A percentile compares a stretch with the other conserved stretches of the same genome.
These are phyloP conservation scores for Lepidopterella palustris DNA, from an alignment of 495 filamentous ascomycete species.

Conservation along the genomic window DNA sequence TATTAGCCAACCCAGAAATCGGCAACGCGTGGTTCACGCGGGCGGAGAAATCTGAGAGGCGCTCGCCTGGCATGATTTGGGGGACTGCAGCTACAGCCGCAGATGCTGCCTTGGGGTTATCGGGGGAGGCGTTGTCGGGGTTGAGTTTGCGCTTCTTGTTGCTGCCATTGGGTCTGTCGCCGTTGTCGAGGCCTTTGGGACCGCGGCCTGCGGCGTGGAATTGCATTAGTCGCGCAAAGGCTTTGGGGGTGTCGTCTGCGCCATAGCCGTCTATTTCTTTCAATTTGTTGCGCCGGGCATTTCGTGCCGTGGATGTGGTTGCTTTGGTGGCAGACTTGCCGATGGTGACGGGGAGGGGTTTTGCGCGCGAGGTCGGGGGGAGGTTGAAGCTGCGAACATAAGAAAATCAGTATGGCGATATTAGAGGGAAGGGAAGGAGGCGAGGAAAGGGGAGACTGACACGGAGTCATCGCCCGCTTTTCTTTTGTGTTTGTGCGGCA, in stretches of 20 bases:
- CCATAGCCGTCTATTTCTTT: constrained; percentile 35
- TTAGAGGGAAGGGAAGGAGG: too few species aligned
- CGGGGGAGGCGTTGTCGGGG: not conserved
- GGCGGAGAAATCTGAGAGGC: constrained; percentile 71
- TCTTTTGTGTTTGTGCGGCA: constrained; percentile 83
- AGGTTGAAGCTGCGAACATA: constrained; percentile 56
- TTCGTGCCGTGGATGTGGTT: constrained; percentile 26
- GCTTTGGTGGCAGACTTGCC: constrained; percentile 26
- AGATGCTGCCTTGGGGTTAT: constrained; percentile 1
- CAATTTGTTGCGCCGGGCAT: constrained; percentile 45
- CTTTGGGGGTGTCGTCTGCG: constrained; percentile 76
- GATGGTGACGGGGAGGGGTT: constrained; percentile 56
- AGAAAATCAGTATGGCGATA: not conserved
- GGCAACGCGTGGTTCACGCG: constrained; percentile 84
- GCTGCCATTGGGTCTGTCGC: constrained; percentile 40
- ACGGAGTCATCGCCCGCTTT: constrained; percentile 38
- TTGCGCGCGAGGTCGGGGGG: constrained; percentile 63
- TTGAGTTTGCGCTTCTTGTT: constrained; percentile 44
- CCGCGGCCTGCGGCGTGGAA: constrained; percentile 49
- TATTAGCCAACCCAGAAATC: constrained; percentile 44
- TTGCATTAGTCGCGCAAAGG: constrained; percentile 76
- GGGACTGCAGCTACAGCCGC: constrained; percentile 35
- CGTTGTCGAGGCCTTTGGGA: constrained; percentile 64
- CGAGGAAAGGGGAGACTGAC: constrained; percentile 30
- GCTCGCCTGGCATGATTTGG: constrained; percentile 75